Conservation (phyloP, 139 green algal species). For the Diplosphaera chodatii region DNA sequence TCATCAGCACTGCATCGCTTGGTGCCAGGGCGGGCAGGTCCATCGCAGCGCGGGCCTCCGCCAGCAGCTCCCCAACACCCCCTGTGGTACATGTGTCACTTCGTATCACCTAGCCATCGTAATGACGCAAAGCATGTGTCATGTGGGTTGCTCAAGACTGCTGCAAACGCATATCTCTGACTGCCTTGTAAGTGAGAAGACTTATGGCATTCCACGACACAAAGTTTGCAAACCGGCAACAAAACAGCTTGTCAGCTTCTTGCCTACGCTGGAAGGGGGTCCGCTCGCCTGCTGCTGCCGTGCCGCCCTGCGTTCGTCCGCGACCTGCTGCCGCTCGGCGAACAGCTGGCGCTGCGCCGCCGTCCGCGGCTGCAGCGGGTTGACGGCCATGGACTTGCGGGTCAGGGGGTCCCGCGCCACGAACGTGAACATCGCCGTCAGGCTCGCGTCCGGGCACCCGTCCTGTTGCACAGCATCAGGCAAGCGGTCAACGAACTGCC, state of each 20-base stretch:
- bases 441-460: constrained; percentile 16
- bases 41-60: constrained; percentile 11
- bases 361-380: constrained; percentile 38
- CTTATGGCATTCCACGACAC: too few relatives aligned
- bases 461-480: background rate
- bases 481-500: too few relatives aligned
- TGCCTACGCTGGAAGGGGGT: background rate
- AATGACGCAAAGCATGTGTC: too few relatives aligned
- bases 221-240: too few relatives aligned
- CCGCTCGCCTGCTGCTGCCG: constrained; percentile 2
- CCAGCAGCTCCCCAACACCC: constrained; percentile 21
- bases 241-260: background rate
- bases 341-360: constrained; percentile 27
- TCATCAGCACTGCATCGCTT: constrained; percentile 35
- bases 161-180: too few relatives aligned
- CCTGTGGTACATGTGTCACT: too few relatives aligned
- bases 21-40: constrained; percentile 52
- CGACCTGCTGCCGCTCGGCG: constrained; percentile 35
- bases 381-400: constrained; percentile 40
- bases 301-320: constrained; percentile 34
- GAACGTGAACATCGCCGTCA: constrained; percentile 66
- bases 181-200: too few relatives aligned
- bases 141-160: too few relatives aligned
- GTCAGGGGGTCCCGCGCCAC: constrained; percentile 61
- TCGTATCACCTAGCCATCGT: background rate